These are phyloP conservation scores for Penicillium psychrofluorescens DNA, from an alignment of 495 filamentous ascomycete genomes.

Conservation along the genomic window DNA sequence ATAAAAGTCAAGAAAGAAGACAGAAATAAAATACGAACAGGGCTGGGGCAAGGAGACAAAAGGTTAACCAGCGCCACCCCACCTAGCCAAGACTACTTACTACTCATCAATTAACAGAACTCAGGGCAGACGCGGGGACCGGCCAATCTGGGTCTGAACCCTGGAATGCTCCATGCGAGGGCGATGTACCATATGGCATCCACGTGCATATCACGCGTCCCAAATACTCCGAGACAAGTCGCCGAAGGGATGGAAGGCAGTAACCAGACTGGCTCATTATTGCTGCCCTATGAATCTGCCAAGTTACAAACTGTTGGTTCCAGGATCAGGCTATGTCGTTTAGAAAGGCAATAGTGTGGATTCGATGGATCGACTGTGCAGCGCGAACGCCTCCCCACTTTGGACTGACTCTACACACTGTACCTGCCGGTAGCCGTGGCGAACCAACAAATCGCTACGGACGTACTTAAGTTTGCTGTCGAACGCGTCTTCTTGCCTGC, in stretches of 20 bases:
- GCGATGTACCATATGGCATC: conserved; percentile 17
- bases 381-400: too few relatives aligned
- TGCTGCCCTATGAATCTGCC: too few relatives aligned
- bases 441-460: too few relatives aligned
- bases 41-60: neutral
- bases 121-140: conserved; percentile 3
- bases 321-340: too few relatives aligned
- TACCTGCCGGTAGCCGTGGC: neutral
- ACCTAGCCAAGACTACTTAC: conserved; percentile 4
- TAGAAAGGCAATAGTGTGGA: conserved; percentile 2
- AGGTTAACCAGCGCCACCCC: neutral
- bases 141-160: conserved; percentile 2
- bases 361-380: too few relatives aligned
- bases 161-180: conserved; percentile 18
- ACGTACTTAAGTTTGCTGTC: too few relatives aligned
- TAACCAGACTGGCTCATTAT: too few relatives aligned
- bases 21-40: neutral
- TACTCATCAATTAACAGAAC: neutral
- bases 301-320: too few relatives aligned
- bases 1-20: neutral
- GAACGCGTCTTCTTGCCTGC: neutral
- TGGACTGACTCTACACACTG: too few relatives aligned
- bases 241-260: too few relatives aligned
- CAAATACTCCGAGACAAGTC: conserved; percentile 2
- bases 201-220: conserved; percentile 12